Evolutionary conservation across 768 basidiomycete species (phyloP), one percentile per base, ranked within the genome.

Genomic region (Russula dissimulans): DNA sequence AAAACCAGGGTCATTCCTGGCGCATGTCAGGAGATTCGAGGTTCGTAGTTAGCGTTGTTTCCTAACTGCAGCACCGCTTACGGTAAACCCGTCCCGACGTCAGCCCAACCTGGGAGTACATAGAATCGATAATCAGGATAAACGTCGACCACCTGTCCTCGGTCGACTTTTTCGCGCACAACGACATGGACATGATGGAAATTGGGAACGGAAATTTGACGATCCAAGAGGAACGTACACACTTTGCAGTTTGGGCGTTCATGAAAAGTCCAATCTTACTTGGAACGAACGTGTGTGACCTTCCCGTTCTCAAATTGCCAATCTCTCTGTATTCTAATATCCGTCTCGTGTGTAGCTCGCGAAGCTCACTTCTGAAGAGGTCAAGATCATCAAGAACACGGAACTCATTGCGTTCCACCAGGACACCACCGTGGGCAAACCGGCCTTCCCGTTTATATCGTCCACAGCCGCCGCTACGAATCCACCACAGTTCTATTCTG

Each of bases 131-230:
- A 63, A 78, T 82, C 38, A 69, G 57, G 5, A 75, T 67, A 18
- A 81, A 81, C 59, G 77, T 75, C 10, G 67, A 70, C 15, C 71
- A 78, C 62, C 63, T 79, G 17, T 69, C 73, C 17, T 70, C 73
- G 18, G 70, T 78, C 62, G 71, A 77, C 54, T 83, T 82, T 65
- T 75, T 69, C 43, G 71, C 75, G 0, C 81, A 82, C 64, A 81
- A 81, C 58, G 81, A 83, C 59, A 81, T 82, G 80, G 81, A 82
- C 66, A 82, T 81, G 80, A 77, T 78, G 75, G 75, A 78, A 52
- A 63, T 68, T 26, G 77, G 80, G 38, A 82, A 82, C 62, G 81
- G 81, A 4, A 71, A 68, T 39, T 69, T 81, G 18, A 79, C 78
- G 2, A 70, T 78, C 29, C 67, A 77, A 59, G 81, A 82, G 62